Percentiles rank a stretch among this genome's conserved stretches.
phyloP scores from a whole-genome alignment of 768 basidiomycete genomes.

The Rhodosporidiobolus odoratus region DNA sequence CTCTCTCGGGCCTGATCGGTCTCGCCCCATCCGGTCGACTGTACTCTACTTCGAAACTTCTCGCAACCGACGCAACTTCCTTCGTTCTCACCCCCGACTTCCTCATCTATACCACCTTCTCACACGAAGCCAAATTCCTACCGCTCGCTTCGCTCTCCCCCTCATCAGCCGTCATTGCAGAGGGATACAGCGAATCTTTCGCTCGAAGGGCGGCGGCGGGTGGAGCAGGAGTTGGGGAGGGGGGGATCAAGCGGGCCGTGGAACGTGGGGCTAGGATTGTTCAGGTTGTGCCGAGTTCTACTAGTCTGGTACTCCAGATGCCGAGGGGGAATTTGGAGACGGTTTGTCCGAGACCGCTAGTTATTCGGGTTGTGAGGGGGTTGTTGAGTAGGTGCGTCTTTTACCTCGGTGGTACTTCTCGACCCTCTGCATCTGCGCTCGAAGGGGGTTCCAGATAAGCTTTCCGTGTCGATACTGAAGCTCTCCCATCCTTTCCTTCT shows the following conservation, averaged over 20 bases:
- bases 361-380: constrained; percentile 72
- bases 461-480: too few species aligned
- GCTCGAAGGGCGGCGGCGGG: constrained; percentile 26
- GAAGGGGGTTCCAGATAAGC: background rate
- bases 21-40: constrained; percentile 64
- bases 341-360: constrained; percentile 83
- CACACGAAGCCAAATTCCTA: constrained; percentile 73
- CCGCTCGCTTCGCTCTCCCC: constrained; percentile 51
- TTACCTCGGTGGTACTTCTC: background rate
- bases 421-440: background rate
- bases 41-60: constrained; percentile 50
- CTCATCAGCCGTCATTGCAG: constrained; percentile 40
- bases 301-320: constrained; percentile 93
- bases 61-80: constrained; percentile 54
- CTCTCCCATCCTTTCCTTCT: background rate
- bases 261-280: constrained; percentile 89
- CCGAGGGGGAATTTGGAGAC: constrained; percentile 95
- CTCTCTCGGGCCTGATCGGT: constrained; percentile 55
- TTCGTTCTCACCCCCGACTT: constrained; percentile 66
- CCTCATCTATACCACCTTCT: constrained; percentile 73
- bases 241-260: constrained; percentile 65
- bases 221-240: constrained; percentile 45
- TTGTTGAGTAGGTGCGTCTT: constrained; percentile 66
- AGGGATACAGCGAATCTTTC: constrained; percentile 24
- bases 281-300: constrained; percentile 74